phyloP scores from a whole-genome alignment of 2,329 filamentous ascomycete species.

The Neofusicoccum ribis region DNA sequence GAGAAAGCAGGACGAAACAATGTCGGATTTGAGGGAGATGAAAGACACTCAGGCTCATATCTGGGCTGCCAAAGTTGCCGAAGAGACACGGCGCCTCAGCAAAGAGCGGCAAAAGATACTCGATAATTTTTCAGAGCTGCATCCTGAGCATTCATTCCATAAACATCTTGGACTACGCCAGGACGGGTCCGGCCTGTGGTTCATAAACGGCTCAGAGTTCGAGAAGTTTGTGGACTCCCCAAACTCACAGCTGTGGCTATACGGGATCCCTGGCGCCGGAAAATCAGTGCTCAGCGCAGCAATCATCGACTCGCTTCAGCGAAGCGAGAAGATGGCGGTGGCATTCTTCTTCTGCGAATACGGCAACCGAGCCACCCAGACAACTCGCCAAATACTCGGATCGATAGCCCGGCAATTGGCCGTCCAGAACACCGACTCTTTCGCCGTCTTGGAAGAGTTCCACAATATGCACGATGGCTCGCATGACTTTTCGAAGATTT shows the following conservation, averaged over 20 bases:
- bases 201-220: neutral
- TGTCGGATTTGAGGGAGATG: neutral
- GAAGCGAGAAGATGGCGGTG: neutral
- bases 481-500: neutral
- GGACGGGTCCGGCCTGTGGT: neutral
- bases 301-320: neutral
- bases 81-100: neutral
- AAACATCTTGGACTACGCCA: neutral
- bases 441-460: neutral
- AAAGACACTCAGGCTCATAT: neutral
- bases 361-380: neutral
- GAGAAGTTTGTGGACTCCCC: neutral
- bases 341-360: conserved; percentile 10
- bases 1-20: neutral
- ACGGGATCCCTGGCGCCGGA: neutral
- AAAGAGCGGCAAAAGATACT: neutral
- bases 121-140: neutral
- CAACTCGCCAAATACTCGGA: neutral
- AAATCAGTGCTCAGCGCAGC: neutral
- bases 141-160: neutral
- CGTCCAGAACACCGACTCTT: neutral
- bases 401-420: neutral
- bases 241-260: neutral
- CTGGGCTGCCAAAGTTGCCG: neutral
- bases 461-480: neutral